phyloP scores from a whole-genome alignment of 495 filamentous ascomycete genomes.

The Staphylotrichum tortipilum region DNA sequence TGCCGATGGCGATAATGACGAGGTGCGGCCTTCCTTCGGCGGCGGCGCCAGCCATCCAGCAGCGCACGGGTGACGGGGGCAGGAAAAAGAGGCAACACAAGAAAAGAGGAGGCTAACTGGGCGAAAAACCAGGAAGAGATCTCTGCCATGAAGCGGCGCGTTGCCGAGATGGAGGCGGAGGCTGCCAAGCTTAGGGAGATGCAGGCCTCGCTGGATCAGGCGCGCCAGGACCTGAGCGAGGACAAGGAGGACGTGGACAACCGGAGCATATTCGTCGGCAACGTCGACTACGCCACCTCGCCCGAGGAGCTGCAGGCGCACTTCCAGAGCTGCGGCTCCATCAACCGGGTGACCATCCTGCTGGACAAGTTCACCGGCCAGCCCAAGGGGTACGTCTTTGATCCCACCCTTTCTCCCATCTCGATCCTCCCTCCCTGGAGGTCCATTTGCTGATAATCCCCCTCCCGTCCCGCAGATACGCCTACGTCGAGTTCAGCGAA shows the following conservation, averaged over 20 bases:
- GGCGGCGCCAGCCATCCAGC: background rate
- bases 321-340: conserved; percentile 94
- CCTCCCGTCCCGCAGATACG: conserved; percentile 69
- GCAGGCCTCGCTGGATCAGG: conserved; percentile 82
- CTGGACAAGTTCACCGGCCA: conserved; percentile 97
- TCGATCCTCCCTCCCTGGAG: too few relatives aligned
- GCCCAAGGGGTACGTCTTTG: conserved; percentile 78
- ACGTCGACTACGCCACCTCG: conserved; percentile 96
- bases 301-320: conserved; percentile 99
- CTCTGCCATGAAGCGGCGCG: conserved; percentile 91
- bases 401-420: too few relatives aligned
- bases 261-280: conserved; percentile 95
- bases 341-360: conserved; percentile 96
- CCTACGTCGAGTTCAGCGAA: conserved; percentile 98
- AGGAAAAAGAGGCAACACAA: too few relatives aligned
- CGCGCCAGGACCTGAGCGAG: conserved; percentile 72
- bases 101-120: conserved; percentile 10
- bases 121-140: conserved; percentile 70
- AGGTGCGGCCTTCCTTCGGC: conserved; percentile 25
- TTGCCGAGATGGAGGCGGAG: conserved; percentile 98
- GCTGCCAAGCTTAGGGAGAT: conserved; percentile 94
- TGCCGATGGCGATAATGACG: conserved; percentile 37
- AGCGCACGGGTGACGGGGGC: too few relatives aligned
- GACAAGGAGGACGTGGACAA: conserved; percentile 94
- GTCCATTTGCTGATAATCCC: background rate